Percentiles rank a stretch among this genome's conserved stretches.
These are phyloP conservation scores for Lipomyces spencermartinsiae DNA, from an alignment of 805 yeast species.

Conservation along the genomic window DNA sequence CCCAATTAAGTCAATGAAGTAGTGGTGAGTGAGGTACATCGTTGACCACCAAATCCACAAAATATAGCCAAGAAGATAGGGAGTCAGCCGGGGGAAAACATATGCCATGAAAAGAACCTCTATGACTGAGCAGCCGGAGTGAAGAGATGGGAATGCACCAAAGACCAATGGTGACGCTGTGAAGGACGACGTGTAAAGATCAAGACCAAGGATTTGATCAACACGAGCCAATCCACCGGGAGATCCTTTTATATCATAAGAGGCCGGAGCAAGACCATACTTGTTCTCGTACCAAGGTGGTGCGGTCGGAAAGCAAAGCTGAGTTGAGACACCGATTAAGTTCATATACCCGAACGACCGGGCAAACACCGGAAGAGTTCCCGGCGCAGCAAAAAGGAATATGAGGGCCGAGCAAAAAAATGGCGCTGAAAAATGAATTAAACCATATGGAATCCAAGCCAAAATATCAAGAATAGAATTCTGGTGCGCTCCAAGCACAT, in stretches of 20 bases:
- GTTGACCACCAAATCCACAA: constrained; percentile 98
- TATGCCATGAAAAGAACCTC: constrained; percentile 86
- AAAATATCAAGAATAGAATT: constrained; percentile 72
- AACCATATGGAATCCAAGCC: constrained; percentile 96
- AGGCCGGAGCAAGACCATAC: constrained; percentile 87
- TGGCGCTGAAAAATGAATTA: constrained; percentile 87
- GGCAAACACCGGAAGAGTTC: constrained; percentile 79
- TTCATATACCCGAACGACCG: constrained; percentile 97
- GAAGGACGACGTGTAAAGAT: constrained; percentile 82
- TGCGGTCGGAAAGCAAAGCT: constrained; percentile 87
- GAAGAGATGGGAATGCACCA: constrained; percentile 88
- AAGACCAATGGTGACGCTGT: constrained; percentile 88
- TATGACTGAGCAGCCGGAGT: constrained; percentile 93
- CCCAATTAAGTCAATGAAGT: constrained; percentile 88
- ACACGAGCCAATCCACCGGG: constrained; percentile 96
- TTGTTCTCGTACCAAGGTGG: constrained; percentile 95
- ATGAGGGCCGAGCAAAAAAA: constrained; percentile 79
- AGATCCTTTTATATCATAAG: constrained; percentile 88
- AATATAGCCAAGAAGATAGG: constrained; percentile 76
- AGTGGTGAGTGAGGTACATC: constrained; percentile 96
- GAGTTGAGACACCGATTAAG: constrained; percentile 80
- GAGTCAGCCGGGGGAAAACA: constrained; percentile 74
- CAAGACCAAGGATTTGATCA: constrained; percentile 76
- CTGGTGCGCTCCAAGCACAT: constrained; percentile 76
- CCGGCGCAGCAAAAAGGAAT: constrained; percentile 91